Conservation (phyloP, 352 stramenopile species). For the Pythium insidiosum region DNA sequence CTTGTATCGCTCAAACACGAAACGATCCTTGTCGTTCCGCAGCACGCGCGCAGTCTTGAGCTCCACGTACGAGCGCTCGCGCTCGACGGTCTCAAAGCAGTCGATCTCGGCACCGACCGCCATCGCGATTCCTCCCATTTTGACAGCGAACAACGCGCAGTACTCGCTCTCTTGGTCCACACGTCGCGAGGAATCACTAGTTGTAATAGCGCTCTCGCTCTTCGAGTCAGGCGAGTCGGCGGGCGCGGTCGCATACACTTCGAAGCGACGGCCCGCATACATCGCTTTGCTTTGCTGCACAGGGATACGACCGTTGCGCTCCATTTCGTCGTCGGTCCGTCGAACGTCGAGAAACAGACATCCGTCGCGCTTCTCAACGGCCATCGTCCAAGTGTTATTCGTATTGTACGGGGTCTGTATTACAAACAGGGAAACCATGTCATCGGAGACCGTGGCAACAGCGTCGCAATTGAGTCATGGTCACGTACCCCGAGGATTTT, state of each 20-base stretch:
- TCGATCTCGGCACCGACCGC: constrained; percentile 63
- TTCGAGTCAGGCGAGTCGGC: not conserved
- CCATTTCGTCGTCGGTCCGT: constrained; percentile 32
- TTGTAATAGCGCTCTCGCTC: too few relatives aligned
- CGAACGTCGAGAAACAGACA: constrained; percentile 64
- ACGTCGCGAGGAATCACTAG: too few relatives aligned
- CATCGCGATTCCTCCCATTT: constrained; percentile 37
- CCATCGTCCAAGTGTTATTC: constrained; percentile 57
- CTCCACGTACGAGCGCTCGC: constrained; percentile 36
- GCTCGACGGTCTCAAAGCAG: constrained; percentile 32
- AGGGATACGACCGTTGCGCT: constrained; percentile 22
- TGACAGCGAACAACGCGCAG: constrained; percentile 56
- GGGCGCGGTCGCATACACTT: constrained; percentile 40
- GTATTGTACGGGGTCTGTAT: constrained; percentile 76
- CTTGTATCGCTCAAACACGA: constrained; percentile 74
- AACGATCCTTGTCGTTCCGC: constrained; percentile 50
- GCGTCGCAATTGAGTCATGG: too few relatives aligned
- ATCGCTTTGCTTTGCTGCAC: constrained; percentile 42
- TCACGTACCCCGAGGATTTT: constrained; percentile 65
- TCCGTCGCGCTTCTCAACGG: constrained; percentile 37
- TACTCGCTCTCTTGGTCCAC: constrained; percentile 67
- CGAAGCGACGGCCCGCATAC: constrained; percentile 70
- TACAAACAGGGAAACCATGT: not conserved
- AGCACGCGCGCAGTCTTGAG: constrained; percentile 66
- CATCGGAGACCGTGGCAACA: not conserved